Evolutionary conservation across 192 early-diverging fungal species (phyloP).

Genomic region (Entomortierella lignicola): DNA sequence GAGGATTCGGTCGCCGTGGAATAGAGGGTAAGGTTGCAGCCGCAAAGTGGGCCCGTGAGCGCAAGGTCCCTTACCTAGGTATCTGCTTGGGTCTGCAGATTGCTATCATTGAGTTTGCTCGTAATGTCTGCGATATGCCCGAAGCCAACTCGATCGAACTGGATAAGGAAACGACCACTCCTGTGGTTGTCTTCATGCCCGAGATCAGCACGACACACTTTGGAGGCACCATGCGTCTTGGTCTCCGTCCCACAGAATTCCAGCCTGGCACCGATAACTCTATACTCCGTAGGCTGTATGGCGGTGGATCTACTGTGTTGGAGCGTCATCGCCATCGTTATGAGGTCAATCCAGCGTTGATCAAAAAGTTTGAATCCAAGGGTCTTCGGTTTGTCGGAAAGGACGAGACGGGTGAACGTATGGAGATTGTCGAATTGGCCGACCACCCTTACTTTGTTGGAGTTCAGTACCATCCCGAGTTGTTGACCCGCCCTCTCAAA

Average conservation of each 20-base stretch:
- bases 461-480: slow-evolving; percentile 97
- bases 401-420: slow-evolving; percentile 94
- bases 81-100: slow-evolving; percentile 97
- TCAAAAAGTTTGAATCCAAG: slow-evolving; percentile 77
- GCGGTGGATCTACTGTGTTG: slow-evolving; percentile 51
- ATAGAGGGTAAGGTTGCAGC: slow-evolving; percentile 96
- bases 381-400: slow-evolving; percentile 91
- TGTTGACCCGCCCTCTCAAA: slow-evolving; percentile 91
- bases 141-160: slow-evolving; percentile 91
- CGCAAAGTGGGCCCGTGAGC: slow-evolving; percentile 95
- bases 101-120: slow-evolving; percentile 96
- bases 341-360: slow-evolving; percentile 93
- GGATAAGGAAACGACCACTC: slow-evolving; percentile 72
- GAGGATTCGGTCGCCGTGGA: slow-evolving; percentile 95
- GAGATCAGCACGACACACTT: slow-evolving; percentile 92
- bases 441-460: slow-evolving; percentile 96
- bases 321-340: slow-evolving; percentile 98
- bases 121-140: slow-evolving; percentile 84
- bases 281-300: slow-evolving; percentile 80
- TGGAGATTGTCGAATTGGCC: slow-evolving; percentile 92
- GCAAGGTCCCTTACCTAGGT: slow-evolving; percentile 97
- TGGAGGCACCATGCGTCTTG: slow-evolving; percentile 97
- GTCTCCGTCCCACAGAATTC: slow-evolving; percentile 83
- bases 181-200: slow-evolving; percentile 96
- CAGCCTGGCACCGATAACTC: slow-evolving; percentile 69